Evolutionary conservation across 257 asterid genomes (phyloP), one percentile per base, ranked within the genome.

Genomic region (Craterostigma plantagineum): DNA sequence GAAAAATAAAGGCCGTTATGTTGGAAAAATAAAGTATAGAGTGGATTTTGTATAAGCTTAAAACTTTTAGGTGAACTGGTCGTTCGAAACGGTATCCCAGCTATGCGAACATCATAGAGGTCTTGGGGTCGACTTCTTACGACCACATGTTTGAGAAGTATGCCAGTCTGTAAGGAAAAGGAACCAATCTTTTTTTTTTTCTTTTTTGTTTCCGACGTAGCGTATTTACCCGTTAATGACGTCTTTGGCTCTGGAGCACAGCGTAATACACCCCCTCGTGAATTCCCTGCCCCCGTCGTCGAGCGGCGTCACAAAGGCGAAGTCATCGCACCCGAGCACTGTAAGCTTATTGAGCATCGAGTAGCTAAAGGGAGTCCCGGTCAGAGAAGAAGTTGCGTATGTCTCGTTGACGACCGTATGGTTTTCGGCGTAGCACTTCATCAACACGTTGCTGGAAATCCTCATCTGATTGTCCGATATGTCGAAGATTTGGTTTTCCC

Each of bases 281-380:
- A 73, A 70, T 16, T 12, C 43, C 0, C 44, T 35, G 15, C 36
- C n/a, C n/a, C n/a, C n/a, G n/a, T n/a, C 45, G 13, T 52, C 36
- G 3, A 15, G 8, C 11, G 62, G 72, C 1, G 27, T 0, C 49
- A 71, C 48, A 0, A 73, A 43, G 0, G 73, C 76, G 1, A 62
- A 27, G 18, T 73, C 85, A 40, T 71, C 91, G 50, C 92, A 83
- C 40, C 95, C 95, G 5, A 83, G 13, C 27, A 71, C 71, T 0
- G 62, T 59, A 62, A 72, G 73, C 52, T 49, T 59, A 68, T 78
- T 82, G 2, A 52, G 38, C 7, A 58, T 59, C 0, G 95, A 76
- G 58, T 68, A 79, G 56, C 67, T 66, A 67, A 40, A 75, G 0
- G 82, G 67, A 1, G 68, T 52, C 1, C 14, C n/a, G 9, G 11